Evolutionary conservation across 345 rosid species (phyloP).

Genomic region (Eucalyptus pauciflora): DNA sequence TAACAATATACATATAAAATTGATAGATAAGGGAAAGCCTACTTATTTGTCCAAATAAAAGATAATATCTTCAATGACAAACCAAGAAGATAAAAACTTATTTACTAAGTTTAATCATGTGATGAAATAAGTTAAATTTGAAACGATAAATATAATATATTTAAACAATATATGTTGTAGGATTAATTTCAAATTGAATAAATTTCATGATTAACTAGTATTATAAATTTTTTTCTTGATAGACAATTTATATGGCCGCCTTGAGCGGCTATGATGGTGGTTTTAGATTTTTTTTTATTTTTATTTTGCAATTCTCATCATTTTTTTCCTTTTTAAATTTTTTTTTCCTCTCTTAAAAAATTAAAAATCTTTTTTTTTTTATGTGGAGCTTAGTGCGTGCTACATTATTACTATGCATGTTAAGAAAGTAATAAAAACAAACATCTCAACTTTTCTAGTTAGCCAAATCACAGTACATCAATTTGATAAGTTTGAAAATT

Average conservation of each 20-base stretch:
- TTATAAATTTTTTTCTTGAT: neutral
- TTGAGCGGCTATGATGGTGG: too few relatives aligned
- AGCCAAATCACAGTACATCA: too few relatives aligned
- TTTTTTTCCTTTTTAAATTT: too few relatives aligned
- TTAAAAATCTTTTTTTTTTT: too few relatives aligned
- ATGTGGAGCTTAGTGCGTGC: fast-evolving
- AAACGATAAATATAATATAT: neutral
- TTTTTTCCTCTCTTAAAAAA: too few relatives aligned
- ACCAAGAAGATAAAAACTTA: neutral
- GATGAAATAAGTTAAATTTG: neutral
- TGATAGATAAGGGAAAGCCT: neutral
- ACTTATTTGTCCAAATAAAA: neutral
- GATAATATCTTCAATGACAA: neutral
- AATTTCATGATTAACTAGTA: neutral
- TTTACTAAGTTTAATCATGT: neutral
- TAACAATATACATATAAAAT: neutral
- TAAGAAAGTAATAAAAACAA: too few relatives aligned
- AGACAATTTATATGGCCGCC: neutral
- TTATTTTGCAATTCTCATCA: too few relatives aligned
- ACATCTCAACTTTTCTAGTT: too few relatives aligned
- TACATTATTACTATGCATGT: too few relatives aligned
- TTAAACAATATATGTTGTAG: neutral
- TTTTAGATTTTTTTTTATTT: too few relatives aligned
- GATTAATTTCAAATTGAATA: neutral
- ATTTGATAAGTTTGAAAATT: too few relatives aligned